Evolutionary conservation across 257 asterid species (phyloP), one percentile per base, ranked within the genome.

Genomic region (Hygrophila difformis): DNA sequence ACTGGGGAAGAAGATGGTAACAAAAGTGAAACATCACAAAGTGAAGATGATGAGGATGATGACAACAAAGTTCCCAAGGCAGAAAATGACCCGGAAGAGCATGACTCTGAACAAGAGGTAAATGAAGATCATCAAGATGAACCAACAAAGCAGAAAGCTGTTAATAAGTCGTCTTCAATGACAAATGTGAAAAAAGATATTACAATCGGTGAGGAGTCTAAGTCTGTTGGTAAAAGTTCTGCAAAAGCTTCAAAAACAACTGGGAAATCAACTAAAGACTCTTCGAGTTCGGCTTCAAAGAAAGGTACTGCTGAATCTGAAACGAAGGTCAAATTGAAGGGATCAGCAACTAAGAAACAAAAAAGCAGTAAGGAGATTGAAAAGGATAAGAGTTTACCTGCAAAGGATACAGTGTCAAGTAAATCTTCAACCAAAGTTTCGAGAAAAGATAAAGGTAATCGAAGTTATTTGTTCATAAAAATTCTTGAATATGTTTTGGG

Each of bases 61-160:
- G 83, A 59, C 35, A 51, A 55, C 33, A 39, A 53, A 12, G 73
- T 23, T 44, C 48, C 57, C 51, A 63, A 53, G 56, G 74, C 65
- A 39, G 81, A 60, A 33, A 80, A 78, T 60, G 81, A 73, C 23
- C 45, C 62, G 44, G 93, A 71, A 52, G 70, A 68, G 53, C 67
- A 59, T 44, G 51, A 53, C 44, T 57, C 72, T 5, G 72, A 65
- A 55, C 67, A 60, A 34, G 70, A 63, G 39, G 53, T 54, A 20
- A 78, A 57, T 24, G 58, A 42, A 53, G 81, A 68, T n/a, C n/a
- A n/a, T 56, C 60, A 60, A 19, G 81, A 74, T 48, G 61, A 69
- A 57, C 71, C 79, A 44, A 59, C 51, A 53, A 70, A 75, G 59
- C 47, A 62, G 65, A 60, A 19, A 29, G 45, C 39, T 44, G 54